Evolutionary conservation across 1,139 yeast genomes (phyloP).

Genomic region (Hansenula sp.): DNA sequence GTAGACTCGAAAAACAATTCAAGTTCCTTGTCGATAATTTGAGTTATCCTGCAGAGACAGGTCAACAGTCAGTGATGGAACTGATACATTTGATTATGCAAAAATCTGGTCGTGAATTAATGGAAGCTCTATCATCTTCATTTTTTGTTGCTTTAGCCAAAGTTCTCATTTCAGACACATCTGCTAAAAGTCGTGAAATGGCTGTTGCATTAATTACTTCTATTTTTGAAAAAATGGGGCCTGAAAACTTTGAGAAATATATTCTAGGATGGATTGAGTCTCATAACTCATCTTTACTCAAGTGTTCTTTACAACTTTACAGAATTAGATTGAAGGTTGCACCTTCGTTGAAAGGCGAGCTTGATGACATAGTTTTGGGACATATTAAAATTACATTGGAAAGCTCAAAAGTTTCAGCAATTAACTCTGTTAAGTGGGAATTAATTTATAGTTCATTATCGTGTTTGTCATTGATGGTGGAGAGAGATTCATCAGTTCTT

Average conservation of each 20-base stretch:
- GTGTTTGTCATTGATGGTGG: slow-evolving; percentile 38
- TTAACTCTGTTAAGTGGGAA: slow-evolving; percentile 61
- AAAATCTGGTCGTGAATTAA: slow-evolving; percentile 60
- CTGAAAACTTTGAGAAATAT: slow-evolving; percentile 51
- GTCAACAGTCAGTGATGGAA: slow-evolving; percentile 90
- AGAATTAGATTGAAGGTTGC: slow-evolving; percentile 54
- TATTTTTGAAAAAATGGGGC: slow-evolving; percentile 49
- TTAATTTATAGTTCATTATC: slow-evolving; percentile 62
- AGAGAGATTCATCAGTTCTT: slow-evolving; percentile 12
- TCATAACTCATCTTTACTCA: slow-evolving; percentile 48
- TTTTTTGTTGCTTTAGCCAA: slow-evolving; percentile 81
- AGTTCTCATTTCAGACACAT: slow-evolving; percentile 73
- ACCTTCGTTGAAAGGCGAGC: slow-evolving; percentile 36
- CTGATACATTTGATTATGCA: slow-evolving; percentile 65
- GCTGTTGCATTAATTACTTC: slow-evolving; percentile 60
- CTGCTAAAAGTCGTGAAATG: slow-evolving; percentile 82
- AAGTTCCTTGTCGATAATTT: slow-evolving; percentile 79
- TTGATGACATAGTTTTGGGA: slow-evolving; percentile 36
- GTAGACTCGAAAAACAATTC: slow-evolving; percentile 79
- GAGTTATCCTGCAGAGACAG: slow-evolving; percentile 80
- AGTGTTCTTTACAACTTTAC: slow-evolving; percentile 77
- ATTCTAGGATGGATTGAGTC: slow-evolving; percentile 63
- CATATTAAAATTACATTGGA: slow-evolving; percentile 37
- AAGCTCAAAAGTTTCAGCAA: slow-evolving; percentile 31
- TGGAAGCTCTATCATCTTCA: slow-evolving; percentile 61